Evolutionary conservation across 768 basidiomycete species (phyloP).

Genomic region (Russula sp.): DNA sequence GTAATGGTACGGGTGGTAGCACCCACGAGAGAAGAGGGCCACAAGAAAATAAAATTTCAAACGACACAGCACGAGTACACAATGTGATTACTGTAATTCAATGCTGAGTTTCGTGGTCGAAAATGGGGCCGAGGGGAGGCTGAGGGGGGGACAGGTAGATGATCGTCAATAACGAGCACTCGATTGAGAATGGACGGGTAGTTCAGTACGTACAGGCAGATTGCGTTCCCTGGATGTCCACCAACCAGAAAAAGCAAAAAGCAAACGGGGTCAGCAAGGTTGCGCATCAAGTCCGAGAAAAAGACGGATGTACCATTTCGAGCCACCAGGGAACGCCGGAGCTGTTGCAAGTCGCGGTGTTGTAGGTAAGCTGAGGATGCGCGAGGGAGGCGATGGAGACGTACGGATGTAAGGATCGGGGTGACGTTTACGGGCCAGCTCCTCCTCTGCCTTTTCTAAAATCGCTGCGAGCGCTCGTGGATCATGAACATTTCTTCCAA

Average conservation of each 20-base stretch:
- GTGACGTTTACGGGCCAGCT: conserved; percentile 60
- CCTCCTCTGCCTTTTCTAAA: conserved; percentile 72
- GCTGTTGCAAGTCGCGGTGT: conserved; percentile 39
- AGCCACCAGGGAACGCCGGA: conserved; percentile 79
- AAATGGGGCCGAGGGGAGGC: conserved; percentile 24
- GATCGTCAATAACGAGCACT: not conserved
- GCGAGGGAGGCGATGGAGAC: not conserved
- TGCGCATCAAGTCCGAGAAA: not conserved
- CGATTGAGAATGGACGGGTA: not conserved
- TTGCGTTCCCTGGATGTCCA: conserved; percentile 65
- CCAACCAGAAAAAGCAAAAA: not conserved
- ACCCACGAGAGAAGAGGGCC: not conserved
- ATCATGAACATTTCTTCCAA: conserved; percentile 67
- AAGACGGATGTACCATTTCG: conserved; percentile 80
- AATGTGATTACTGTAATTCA: not conserved
- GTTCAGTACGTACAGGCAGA: conserved; percentile 50
- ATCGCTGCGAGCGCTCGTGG: conserved; percentile 76
- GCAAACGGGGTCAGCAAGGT: conserved; percentile 2
- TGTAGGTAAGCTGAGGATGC: conserved; percentile 3
- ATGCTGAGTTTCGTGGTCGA: conserved; percentile 21
- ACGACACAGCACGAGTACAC: not conserved
- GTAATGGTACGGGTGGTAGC: not conserved
- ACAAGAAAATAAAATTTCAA: not conserved
- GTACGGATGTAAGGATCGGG: conserved; percentile 90
- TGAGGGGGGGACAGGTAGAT: not conserved